Percentiles rank a stretch among this genome's conserved stretches.
phyloP scores from a whole-genome alignment of 768 basidiomycete genomes.

The Lentinula sp. region DNA sequence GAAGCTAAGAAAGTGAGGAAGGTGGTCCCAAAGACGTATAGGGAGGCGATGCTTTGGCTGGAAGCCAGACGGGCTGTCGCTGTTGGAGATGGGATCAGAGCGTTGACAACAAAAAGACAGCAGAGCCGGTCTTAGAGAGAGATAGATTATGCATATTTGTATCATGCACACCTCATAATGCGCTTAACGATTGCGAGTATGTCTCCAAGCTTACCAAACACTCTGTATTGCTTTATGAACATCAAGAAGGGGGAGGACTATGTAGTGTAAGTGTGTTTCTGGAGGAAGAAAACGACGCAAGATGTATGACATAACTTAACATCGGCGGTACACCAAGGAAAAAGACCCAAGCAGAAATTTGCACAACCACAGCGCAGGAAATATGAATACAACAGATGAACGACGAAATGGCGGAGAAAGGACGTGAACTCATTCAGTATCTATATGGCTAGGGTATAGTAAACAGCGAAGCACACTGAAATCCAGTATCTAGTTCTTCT shows the following conservation, averaged over 20 bases:
- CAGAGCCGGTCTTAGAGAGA: not conserved
- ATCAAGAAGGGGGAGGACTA: not conserved
- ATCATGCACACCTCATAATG: too few species aligned
- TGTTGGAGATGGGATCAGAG: constrained; percentile 60
- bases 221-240: not conserved
- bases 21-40: constrained; percentile 66
- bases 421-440: not conserved
- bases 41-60: constrained; percentile 82
- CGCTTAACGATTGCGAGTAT: too few species aligned
- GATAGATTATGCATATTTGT: not conserved
- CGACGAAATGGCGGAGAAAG: not conserved
- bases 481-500: not conserved
- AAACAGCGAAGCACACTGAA: not conserved
- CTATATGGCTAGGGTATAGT: not conserved
- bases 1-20: constrained; percentile 22
- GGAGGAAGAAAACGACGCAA: not conserved
- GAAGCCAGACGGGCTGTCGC: constrained; percentile 72
- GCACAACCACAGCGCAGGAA: not conserved
- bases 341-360: not conserved
- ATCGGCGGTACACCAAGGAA: not conserved
- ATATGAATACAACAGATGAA: constrained; percentile 3
- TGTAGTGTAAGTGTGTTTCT: not conserved
- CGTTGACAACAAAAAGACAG: constrained; percentile 4
- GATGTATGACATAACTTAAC: not conserved
- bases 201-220: not conserved